Evolutionary conservation across 2,329 filamentous ascomycete species (phyloP).

Genomic region (Fusarium paranaense): DNA sequence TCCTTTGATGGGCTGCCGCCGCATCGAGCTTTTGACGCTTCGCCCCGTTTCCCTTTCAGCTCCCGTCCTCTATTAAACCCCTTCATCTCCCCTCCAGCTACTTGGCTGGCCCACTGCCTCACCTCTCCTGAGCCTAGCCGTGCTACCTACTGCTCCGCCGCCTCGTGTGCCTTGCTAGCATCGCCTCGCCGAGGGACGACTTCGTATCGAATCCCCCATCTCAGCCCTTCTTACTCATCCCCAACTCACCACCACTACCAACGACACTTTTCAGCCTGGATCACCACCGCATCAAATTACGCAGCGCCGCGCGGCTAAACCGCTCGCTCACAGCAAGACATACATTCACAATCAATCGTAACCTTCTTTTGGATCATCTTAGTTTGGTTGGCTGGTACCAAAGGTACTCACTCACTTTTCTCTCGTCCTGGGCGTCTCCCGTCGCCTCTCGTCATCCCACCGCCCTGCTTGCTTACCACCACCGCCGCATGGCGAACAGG

Average conservation of each 20-base stretch:
- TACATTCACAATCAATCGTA: conserved; percentile 19
- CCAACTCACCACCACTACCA: conserved; percentile 19
- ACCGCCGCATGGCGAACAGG: conserved; percentile 45
- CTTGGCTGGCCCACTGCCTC: conserved; percentile 12
- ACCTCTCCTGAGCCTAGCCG: conserved; percentile 14
- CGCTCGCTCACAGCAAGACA: conserved; percentile 31
- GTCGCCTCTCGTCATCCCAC: conserved; percentile 22
- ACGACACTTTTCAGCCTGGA: conserved; percentile 34
- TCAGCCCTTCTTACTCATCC: conserved; percentile 35
- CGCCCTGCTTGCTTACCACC: conserved; percentile 43
- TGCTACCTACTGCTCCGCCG: conserved; percentile 13
- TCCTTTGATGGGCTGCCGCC: conserved; percentile 16
- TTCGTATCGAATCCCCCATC: conserved; percentile 15
- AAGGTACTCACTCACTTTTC: conserved; percentile 42
- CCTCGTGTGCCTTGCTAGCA: conserved; percentile 29
- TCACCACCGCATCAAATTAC: conserved; percentile 33
- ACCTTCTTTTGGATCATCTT: conserved; percentile 21
- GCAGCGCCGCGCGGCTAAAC: conserved; percentile 28
- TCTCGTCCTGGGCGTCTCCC: conserved; percentile 19
- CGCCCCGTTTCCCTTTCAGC: conserved; percentile 25
- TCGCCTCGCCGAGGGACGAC: conserved; percentile 34
- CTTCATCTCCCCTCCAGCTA: conserved; percentile 16
- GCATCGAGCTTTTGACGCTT: conserved; percentile 30
- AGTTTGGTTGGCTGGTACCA: conserved; percentile 37
- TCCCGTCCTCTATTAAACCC: not conserved